A percentile compares a stretch with the other conserved stretches of the same genome.
Evolutionary conservation across 176 grass and related monocot genomes (phyloP).

Genomic region (Typha latifolia): DNA sequence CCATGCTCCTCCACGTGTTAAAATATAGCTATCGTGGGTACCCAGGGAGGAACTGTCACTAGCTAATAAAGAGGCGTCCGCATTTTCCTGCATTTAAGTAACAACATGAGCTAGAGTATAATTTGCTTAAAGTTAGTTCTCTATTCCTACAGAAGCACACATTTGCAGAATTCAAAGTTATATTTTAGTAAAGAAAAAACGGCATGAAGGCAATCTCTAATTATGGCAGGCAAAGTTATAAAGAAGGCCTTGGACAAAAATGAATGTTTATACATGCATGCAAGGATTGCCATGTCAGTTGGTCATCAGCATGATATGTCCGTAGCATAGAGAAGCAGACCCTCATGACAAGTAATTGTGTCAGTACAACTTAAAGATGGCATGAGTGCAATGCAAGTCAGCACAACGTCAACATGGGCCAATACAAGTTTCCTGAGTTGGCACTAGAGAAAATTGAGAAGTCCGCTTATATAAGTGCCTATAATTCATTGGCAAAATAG

Average conservation of each 20-base stretch:
- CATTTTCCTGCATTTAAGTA: conserved; percentile 34
- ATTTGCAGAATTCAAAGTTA: not conserved
- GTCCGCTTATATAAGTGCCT: no score
- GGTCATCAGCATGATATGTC: no score
- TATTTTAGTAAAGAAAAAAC: not conserved
- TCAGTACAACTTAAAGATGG: no score
- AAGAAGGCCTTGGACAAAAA: not conserved
- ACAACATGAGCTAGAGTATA: not conserved
- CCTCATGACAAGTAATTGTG: no score
- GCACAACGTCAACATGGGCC: no score
- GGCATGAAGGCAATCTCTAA: not conserved
- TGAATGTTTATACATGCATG: not conserved
- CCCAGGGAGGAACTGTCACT: conserved; percentile 12
- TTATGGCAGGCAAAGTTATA: not conserved
- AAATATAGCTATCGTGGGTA: conserved; percentile 34
- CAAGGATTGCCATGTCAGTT: no score
- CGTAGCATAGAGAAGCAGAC: no score
- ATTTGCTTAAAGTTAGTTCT: not conserved
- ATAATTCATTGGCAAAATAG: no score
- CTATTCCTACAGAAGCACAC: not conserved
- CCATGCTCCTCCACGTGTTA: conserved; percentile 74
- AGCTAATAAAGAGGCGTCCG: conserved; percentile 24
- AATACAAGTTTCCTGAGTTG: no score
- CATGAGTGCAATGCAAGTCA: no score
- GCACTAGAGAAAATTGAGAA: no score